Evolutionary conservation across 2,329 filamentous ascomycete species (phyloP), one percentile per base, ranked within the genome.

Genomic region (Alternaria arbusti): DNA sequence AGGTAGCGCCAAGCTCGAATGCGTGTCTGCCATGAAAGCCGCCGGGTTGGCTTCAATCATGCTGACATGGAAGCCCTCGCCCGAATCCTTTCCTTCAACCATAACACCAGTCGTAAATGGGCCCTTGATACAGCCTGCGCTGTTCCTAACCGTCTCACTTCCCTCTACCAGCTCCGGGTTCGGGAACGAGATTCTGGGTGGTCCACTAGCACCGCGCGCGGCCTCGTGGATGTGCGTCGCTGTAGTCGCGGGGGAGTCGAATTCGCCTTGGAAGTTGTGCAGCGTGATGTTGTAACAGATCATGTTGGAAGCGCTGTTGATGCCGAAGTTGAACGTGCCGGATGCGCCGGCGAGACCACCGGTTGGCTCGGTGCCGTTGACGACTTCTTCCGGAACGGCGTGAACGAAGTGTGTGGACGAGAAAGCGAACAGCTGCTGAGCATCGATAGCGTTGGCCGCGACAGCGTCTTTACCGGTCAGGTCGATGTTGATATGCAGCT

Each of bases 181-280:
- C 0, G 74, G 72, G 51, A 76, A 74, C 7, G 71, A 65, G n/a
- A 76, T 70, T 71, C 85, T 79, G 52, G 86, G 86, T 26, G 86
- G 85, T 6, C 86, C 86, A 20, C 81, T 74, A 44, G 74, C 78
- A 62, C 85, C 85, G 46, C 72, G 76, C 8, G 74, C 74, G 7
- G 79, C 85, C 71, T 87, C 78, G 75, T 88, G 86, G 68, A 88
- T 85, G 73, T 88, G 86, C 2, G 86, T 88, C 12, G 86, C 85
- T 3, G 85, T 86, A 26, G 71, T 72, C 40, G 86, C 86, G 0
- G 82, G 82, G 3, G 85, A 87, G 66, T 83, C 73, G 74, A 85
- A 88, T 3, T 84, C 79, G 59, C 86, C 86, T 28, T 78, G 77
- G 79, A 87, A 84, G 67, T 80, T 80, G 59, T 79, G 71, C 47